Conservation (phyloP, 371 early-diverging fungal genomes). For the Mortierella sp. region DNA sequence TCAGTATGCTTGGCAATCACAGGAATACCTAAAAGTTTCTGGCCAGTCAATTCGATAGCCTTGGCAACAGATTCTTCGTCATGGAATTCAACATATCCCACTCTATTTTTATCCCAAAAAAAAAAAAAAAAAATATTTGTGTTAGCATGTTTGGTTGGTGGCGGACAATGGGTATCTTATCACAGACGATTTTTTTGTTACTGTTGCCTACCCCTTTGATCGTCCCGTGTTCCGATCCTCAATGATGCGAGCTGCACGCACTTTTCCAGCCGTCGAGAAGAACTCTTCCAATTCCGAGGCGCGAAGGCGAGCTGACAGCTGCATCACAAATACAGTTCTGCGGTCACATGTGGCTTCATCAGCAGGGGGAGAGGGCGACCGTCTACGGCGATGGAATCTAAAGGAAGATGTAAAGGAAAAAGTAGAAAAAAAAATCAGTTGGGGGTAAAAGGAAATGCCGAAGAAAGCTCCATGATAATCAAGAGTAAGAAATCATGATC, state of each 20-base stretch:
- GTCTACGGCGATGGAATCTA: constrained; percentile 46
- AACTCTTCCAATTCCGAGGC: constrained; percentile 88
- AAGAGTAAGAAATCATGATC: background rate
- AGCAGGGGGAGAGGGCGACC: constrained; percentile 79
- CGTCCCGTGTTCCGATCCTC: constrained; percentile 88
- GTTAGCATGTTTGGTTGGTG: background rate
- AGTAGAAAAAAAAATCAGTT: background rate
- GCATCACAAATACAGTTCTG: constrained; percentile 95
- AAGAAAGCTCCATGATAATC: background rate
- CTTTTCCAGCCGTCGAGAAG: constrained; percentile 85
- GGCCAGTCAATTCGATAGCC: constrained; percentile 88
- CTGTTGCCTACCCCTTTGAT: constrained; percentile 85
- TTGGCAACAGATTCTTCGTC: constrained; percentile 83
- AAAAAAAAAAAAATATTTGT: background rate
- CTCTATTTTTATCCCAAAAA: constrained; percentile 49
- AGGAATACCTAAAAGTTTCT: constrained; percentile 94
- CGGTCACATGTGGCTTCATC: constrained; percentile 84
- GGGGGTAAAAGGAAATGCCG: background rate
- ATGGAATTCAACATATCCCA: constrained; percentile 95
- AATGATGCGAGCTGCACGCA: constrained; percentile 90
- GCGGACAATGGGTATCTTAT: too few species aligned
- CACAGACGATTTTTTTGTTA: too few species aligned
- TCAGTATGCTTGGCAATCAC: constrained; percentile 93
- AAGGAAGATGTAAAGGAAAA: too few species aligned
- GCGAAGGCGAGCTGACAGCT: constrained; percentile 86